Base-by-base conservation (phyloP, 192 early-diverging fungal genomes). In the Martensiomyces pterosporus region DNA sequence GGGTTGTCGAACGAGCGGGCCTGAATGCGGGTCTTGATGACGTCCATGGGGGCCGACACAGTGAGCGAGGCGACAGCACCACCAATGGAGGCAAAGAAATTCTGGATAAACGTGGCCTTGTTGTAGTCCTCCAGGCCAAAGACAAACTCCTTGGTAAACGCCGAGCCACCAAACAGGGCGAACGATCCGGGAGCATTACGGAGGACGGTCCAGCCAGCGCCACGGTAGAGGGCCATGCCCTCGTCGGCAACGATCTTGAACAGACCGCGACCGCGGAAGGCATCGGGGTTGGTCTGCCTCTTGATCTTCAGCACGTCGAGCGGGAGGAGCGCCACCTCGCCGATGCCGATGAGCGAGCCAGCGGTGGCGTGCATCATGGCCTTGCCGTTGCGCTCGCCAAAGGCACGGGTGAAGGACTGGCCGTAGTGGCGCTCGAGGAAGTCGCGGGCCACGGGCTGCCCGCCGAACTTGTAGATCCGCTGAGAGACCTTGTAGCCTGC, bases 21-120 rank as follows among this genome's bases (percentile, higher is more conserved):
- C 75, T 99, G 96, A 67, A 99, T 99, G 38, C 96, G 88, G 15
- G 96, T 99, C 82, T 99, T 99, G 79, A 99, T 90, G 13, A 99
- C 94, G 67, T 99, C 96, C 54, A 99, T 79, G 41, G 96, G 96
- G 18, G 92, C 91, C 26, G 96, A 90, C 26, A 97, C 85, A 7
- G 90, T 87, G 58, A 98, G 87, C 36, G 88, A 91, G 15, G 96
- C 93, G 34, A 94, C 79, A 15, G 96, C 91, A 35, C 96, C 96
- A 49, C 89, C 92, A 59, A 98, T 96, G 21, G 93, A 97, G 8
- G 92, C 82, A 53, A 82, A 85, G 76, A 95, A 96, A 86, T 95
- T 97, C 60, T 98, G 96, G 67, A 93, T 82, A 70, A 97, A 96
- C n/a, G 96, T 92, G n/a, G 96, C 93, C 71, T 90, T 85, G 78